Evolutionary conservation across 2,329 filamentous ascomycete genomes (phyloP), one percentile per base, ranked within the genome.

Genomic region (Colletotrichum abscissum): DNA sequence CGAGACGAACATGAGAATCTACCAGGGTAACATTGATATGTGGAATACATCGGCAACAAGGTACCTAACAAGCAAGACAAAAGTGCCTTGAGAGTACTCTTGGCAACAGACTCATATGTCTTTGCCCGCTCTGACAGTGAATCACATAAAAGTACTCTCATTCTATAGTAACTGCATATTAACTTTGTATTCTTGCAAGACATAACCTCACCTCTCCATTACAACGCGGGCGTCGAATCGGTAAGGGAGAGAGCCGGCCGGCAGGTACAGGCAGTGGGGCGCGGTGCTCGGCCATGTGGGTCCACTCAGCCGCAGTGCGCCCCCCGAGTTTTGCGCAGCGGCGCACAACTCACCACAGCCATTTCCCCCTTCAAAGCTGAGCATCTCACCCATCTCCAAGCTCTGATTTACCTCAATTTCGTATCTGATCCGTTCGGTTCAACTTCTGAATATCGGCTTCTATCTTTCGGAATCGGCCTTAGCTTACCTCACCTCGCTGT

Each of bases 321-420:
- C 38, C 54, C 46, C 60, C 24, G 60, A 70, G 60, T 73, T 73
- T 56, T 73, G 57, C 70, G 70, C 60, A 60, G 67, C 60, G 22
- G 70, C 70, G 70, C 14, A 73, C 60, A 73, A 70, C 67, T 33
- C 65, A 22, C 24, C 35, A 58, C 22, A 14, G 49, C 59, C 67
- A 62, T 56, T 56, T 35, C 55, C 19, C 33, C 56, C 16, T 57
- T 26, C 56, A 62, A 65, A 63, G 42, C 33, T 28, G 59, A 49
- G 42, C 19, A 49, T 11, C 38, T 19, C 33, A 59, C 52, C 24
- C n/a, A 7, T 59, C 52, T 5, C 22, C 54, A 22, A 30, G 33
- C 4, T 35, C 26, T 22, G 1, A 24, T 60, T 11, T 12, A 26
- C 24, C 28, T 19, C 19, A 11, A 2, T 35, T 30, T 12, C 12